Percentiles rank a stretch among this genome's conserved stretches.
Conservation (phyloP, 495 filamentous ascomycete species). For the Rusavskia elegans region DNA sequence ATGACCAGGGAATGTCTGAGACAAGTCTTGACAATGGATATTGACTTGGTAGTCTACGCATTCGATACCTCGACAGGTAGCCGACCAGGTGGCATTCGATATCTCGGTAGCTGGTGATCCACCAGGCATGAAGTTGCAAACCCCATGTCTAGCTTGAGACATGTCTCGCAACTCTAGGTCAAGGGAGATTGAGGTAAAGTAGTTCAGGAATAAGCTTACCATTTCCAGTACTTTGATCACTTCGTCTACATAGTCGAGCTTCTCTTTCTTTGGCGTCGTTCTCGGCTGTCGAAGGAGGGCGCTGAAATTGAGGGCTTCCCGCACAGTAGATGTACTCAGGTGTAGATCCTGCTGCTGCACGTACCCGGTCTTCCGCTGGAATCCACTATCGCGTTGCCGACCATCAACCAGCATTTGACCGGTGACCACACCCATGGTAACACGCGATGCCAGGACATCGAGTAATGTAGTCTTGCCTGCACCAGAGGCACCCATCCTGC, state of each 20-base stretch:
- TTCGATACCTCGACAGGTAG: too few relatives aligned
- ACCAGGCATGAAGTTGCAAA: too few relatives aligned
- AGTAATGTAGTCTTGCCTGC: conserved; percentile 46
- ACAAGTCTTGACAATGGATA: too few relatives aligned
- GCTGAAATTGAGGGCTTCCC: conserved; percentile 67
- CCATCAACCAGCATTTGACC: conserved; percentile 82
- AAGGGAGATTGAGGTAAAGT: too few relatives aligned
- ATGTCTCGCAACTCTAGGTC: too few relatives aligned
- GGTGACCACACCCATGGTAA: conserved; percentile 71
- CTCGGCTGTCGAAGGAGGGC: conserved; percentile 74
- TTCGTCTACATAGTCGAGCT: conserved; percentile 75
- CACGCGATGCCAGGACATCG: conserved; percentile 49
- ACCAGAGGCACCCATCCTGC: conserved; percentile 34
- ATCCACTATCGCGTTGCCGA: conserved; percentile 54
- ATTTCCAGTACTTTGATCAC: conserved; percentile 83
- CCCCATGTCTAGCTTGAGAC: too few relatives aligned
- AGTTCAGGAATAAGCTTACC: conserved; percentile 12
- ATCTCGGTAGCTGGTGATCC: too few relatives aligned
- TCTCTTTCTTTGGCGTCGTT: conserved; percentile 50
- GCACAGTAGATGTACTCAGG: conserved; percentile 68
- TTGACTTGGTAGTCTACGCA: too few relatives aligned
- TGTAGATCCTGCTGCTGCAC: conserved; percentile 95
- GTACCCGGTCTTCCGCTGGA: conserved; percentile 89
- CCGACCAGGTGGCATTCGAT: too few relatives aligned
- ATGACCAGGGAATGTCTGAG: too few relatives aligned